Percentiles rank a stretch among this genome's conserved stretches.
phyloP scores from a whole-genome alignment of 768 basidiomycete genomes.

The Leccinum sublutescens region DNA sequence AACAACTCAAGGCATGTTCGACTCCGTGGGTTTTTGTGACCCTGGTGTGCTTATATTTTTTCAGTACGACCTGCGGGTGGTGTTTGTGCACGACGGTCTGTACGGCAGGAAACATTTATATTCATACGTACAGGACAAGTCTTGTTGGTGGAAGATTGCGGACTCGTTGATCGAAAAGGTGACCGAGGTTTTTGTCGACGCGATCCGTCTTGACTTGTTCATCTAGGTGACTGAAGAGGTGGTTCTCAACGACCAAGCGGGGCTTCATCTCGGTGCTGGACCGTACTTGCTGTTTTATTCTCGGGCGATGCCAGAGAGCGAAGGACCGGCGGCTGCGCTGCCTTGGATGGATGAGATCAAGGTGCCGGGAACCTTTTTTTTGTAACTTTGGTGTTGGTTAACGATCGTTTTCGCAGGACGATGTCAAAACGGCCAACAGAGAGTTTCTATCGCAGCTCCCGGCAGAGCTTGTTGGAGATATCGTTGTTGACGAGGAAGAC shows the following conservation, averaged over 20 bases:
- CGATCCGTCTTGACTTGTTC: not conserved
- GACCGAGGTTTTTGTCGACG: not conserved
- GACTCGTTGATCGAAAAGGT: conserved; percentile 71
- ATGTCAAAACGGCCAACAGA: conserved; percentile 38
- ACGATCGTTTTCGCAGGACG: conserved; percentile 18
- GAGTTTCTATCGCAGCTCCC: conserved; percentile 37
- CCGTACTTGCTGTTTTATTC: conserved; percentile 78
- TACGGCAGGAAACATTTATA: conserved; percentile 77
- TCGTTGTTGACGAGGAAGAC: conserved; percentile 16
- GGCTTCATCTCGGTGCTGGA: conserved; percentile 73
- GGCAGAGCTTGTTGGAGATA: conserved; percentile 28
- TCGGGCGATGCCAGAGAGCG: conserved; percentile 28
- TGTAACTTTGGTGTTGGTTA: not conserved
- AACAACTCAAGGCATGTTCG: conserved; percentile 51
- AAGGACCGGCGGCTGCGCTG: conserved; percentile 9
- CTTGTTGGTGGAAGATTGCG: conserved; percentile 78
- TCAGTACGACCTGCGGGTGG: conserved; percentile 79
- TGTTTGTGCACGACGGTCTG: conserved; percentile 74
- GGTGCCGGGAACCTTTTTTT: conserved; percentile 8
- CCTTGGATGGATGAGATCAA: conserved; percentile 34
- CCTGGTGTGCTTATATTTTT: not conserved
- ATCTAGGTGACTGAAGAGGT: conserved; percentile 65
- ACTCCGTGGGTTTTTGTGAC: not conserved
- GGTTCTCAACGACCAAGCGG: conserved; percentile 66
- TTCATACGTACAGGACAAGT: conserved; percentile 66